Percentiles rank a stretch among this genome's conserved stretches.
Evolutionary conservation across 345 rosid species (phyloP).

Genomic region (Melastoma malabathricum): DNA sequence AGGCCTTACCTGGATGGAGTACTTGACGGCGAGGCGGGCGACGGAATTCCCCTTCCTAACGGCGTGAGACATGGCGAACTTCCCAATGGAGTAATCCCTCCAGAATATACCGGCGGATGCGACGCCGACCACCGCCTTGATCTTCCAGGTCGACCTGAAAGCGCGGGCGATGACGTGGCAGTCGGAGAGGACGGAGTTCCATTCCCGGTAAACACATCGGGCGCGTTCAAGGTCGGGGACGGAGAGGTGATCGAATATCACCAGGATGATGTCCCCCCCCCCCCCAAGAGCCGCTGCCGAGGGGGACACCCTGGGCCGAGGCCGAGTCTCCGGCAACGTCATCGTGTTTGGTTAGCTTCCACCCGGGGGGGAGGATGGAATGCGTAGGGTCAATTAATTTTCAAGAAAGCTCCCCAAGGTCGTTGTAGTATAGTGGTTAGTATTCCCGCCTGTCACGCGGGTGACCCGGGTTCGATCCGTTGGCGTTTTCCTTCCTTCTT

Average conservation of each 20-base stretch:
- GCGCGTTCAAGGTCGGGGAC: slow-evolving; percentile 61
- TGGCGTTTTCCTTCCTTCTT: no score
- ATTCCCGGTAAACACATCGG: slow-evolving; percentile 63
- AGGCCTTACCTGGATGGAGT: slow-evolving; percentile 63
- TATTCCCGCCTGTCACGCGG: slow-evolving; percentile 96
- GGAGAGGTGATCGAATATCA: slow-evolving; percentile 46
- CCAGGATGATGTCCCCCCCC: slow-evolving; percentile 50
- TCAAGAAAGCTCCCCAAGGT: no score
- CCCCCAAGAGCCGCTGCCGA: slow-evolving; percentile 28
- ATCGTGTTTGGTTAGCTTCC: no score
- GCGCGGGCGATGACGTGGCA: slow-evolving; percentile 33
- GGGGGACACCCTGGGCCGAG: no score
- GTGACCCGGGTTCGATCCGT: slow-evolving; percentile 96
- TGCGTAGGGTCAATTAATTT: no score
- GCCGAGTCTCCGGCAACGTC: no score
- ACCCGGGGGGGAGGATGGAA: no score
- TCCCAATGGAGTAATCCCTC: slow-evolving; percentile 59
- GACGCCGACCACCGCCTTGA: slow-evolving; percentile 47
- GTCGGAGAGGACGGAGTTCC: slow-evolving; percentile 47
- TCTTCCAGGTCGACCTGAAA: slow-evolving; percentile 51
- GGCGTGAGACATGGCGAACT: slow-evolving; percentile 71
- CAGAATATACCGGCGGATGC: slow-evolving; percentile 50
- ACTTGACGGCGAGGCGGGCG: slow-evolving; percentile 72
- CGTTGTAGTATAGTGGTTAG: slow-evolving; percentile 96
- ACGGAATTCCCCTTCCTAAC: slow-evolving; percentile 51